These are phyloP conservation scores for Ophiostoma populinum DNA, from an alignment of 2,329 filamentous ascomycete species.

Conservation along the genomic window DNA sequence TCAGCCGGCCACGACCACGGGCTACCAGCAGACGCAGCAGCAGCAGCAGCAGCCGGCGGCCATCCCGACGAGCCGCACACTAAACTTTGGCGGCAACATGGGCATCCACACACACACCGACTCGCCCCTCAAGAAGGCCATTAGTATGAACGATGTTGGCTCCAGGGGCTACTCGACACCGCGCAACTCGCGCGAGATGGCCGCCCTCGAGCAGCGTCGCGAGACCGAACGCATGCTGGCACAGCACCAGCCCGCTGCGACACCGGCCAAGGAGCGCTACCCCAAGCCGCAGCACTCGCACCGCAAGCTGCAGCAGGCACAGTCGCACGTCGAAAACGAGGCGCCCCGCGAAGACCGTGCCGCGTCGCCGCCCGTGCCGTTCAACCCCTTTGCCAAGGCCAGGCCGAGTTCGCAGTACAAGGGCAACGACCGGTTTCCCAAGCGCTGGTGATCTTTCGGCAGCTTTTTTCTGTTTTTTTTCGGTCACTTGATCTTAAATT, in stretches of 20 bases:
- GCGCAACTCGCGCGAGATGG: conserved; percentile 44
- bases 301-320: too few species aligned
- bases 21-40: conserved; percentile 5
- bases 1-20: conserved; percentile 3
- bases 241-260: conserved; percentile 23
- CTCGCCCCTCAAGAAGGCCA: conserved; percentile 67
- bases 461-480: background rate
- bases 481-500: background rate
- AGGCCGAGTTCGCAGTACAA: conserved; percentile 19
- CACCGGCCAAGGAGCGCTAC: conserved; percentile 15
- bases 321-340: too few species aligned
- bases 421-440: conserved; percentile 27
- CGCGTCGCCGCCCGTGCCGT: conserved; percentile 10
- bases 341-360: background rate
- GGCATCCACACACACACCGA: conserved; percentile 66
- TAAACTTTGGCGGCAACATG: conserved; percentile 50
- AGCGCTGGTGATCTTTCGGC: conserved; percentile 9
- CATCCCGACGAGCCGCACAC: conserved; percentile 10
- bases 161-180: conserved; percentile 26
- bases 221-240: conserved; percentile 17
- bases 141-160: conserved; percentile 41
- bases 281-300: conserved; percentile 8
- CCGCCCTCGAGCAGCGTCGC: conserved; percentile 34
- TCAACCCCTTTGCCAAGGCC: conserved; percentile 23
- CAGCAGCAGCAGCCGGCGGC: conserved; percentile 11